A percentile compares a stretch with the other conserved stretches of the same genome.
Conservation (phyloP, 257 asterid species). For the Perilla frutescens region DNA sequence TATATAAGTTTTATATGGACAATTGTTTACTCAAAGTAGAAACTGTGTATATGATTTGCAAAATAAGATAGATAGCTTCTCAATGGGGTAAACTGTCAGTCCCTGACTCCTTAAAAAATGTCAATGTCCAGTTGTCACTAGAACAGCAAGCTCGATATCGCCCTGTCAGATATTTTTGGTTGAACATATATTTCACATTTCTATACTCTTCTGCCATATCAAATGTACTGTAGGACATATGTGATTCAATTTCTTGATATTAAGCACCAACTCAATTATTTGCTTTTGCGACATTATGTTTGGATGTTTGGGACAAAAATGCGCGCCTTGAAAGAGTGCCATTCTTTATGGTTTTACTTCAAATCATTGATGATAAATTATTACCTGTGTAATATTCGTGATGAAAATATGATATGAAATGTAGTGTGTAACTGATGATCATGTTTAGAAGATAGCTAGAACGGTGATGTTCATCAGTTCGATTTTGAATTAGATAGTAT, state of each 20-base stretch:
- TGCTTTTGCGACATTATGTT: neutral
- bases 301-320: neutral
- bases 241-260: slow-evolving; percentile 14
- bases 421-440: neutral
- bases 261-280: neutral
- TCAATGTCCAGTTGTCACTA: slow-evolving; percentile 1
- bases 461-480: neutral
- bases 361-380: neutral
- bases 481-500: too few relatives aligned
- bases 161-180: neutral
- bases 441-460: too few relatives aligned
- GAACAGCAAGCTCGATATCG: neutral
- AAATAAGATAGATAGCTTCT: slow-evolving; percentile 1
- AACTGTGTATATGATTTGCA: slow-evolving; percentile 2
- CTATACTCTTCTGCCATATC: neutral
- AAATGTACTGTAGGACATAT: neutral
- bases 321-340: too few relatives aligned
- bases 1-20: neutral
- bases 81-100: neutral
- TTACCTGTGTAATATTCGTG: neutral
- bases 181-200: neutral
- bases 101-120: neutral
- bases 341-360: neutral
- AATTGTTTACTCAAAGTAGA: slow-evolving; percentile 11
- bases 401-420: neutral